Percentiles rank a stretch among this genome's conserved stretches.
These are phyloP conservation scores for Trametes cubensis DNA, from an alignment of 768 basidiomycete genomes.

Conservation along the genomic window DNA sequence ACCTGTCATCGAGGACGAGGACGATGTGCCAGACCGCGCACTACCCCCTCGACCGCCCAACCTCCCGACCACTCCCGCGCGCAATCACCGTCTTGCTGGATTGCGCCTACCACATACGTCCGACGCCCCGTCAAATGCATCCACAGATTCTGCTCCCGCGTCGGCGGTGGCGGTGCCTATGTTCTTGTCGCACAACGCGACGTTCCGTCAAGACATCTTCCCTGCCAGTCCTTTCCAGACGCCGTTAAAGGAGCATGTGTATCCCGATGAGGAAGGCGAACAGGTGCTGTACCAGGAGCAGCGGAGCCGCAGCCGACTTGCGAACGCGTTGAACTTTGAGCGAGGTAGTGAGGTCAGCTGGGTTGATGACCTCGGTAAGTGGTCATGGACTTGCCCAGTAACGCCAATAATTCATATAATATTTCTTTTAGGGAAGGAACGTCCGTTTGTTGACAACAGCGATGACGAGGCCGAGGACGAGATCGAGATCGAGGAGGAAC, in stretches of 20 bases:
- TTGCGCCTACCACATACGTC: constrained; percentile 51
- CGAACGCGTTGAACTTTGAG: constrained; percentile 27
- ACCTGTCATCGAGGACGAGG: constrained; percentile 71
- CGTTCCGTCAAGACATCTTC: constrained; percentile 60
- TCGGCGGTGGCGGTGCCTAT: constrained; percentile 52
- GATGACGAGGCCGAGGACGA: constrained; percentile 46
- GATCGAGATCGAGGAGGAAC: constrained; percentile 43
- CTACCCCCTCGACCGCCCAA: constrained; percentile 42
- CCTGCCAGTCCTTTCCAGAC: constrained; percentile 74
- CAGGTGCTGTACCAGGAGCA: constrained; percentile 46
- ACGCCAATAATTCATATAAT: not conserved
- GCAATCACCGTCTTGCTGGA: constrained; percentile 36
- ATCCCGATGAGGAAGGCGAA: constrained; percentile 71
- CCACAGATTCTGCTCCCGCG: constrained; percentile 47
- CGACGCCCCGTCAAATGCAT: constrained; percentile 51
- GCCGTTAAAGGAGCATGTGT: constrained; percentile 63
- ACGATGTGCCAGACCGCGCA: constrained; percentile 46
- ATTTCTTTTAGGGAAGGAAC: constrained; percentile 54
- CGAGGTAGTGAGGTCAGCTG: constrained; percentile 66
- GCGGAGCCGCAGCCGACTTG: constrained; percentile 29
- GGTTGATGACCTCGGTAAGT: constrained; percentile 73
- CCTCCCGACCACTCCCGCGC: constrained; percentile 48
- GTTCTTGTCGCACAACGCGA: constrained; percentile 47
- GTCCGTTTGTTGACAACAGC: constrained; percentile 64
- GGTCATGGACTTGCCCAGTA: not conserved